phyloP scores from a whole-genome alignment of 768 basidiomycete species.

The Pulveroboletus sp. region DNA sequence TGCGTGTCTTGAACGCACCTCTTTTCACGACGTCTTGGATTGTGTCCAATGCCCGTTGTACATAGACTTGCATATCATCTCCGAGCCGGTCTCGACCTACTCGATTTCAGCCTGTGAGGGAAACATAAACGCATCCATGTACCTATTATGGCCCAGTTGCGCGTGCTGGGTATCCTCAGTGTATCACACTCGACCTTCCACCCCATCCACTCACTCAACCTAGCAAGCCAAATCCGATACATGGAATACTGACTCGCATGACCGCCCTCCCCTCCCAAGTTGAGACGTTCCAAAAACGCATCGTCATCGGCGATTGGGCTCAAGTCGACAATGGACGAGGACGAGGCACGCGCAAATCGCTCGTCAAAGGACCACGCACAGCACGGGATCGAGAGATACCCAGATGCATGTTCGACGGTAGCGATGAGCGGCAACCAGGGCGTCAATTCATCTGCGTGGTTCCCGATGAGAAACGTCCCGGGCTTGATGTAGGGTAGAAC shows the following conservation, averaged over 20 bases:
- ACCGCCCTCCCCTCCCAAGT: conserved; percentile 61
- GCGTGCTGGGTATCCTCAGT: conserved; percentile 87
- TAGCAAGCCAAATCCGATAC: conserved; percentile 87
- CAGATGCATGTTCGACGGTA: conserved; percentile 54
- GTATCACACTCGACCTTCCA: conserved; percentile 87
- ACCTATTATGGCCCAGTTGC: conserved; percentile 93
- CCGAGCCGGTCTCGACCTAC: conserved; percentile 28
- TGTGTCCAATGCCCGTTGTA: conserved; percentile 48
- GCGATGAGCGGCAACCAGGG: conserved; percentile 91
- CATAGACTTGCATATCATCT: conserved; percentile 8
- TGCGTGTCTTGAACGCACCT: conserved; percentile 71
- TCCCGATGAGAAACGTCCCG: conserved; percentile 80
- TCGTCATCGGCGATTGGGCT: conserved; percentile 17
- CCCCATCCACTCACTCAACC: conserved; percentile 67
- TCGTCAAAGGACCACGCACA: conserved; percentile 83
- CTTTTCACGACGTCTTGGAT: conserved; percentile 53
- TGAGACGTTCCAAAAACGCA: conserved; percentile 42
- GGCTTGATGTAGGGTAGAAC: conserved; percentile 34
- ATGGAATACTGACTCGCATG: conserved; percentile 69
- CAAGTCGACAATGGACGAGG: conserved; percentile 25
- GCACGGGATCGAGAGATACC: conserved; percentile 85
- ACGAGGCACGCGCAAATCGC: conserved; percentile 53
- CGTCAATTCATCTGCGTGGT: conserved; percentile 95
- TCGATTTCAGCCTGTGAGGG: background rate
- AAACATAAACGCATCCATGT: conserved; percentile 21